Conservation (phyloP, 495 filamentous ascomycete genomes). For the Hypoxylon perforatum region DNA sequence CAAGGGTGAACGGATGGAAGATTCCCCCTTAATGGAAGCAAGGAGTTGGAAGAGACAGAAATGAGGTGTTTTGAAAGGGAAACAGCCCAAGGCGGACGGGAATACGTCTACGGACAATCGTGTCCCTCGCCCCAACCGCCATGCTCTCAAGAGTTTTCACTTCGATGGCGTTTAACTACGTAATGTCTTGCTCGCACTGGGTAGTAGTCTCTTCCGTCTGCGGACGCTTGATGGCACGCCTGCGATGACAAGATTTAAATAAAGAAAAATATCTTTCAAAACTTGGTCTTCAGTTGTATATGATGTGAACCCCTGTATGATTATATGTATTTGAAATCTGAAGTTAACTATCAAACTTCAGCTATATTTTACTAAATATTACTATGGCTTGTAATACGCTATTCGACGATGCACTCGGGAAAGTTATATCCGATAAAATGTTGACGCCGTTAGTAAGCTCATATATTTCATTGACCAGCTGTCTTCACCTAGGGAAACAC, state of each 20-base stretch:
- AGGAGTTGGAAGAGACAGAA: conserved; percentile 14
- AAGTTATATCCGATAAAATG: no score
- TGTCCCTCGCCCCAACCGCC: not conserved
- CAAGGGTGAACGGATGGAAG: not conserved
- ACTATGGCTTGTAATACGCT: no score
- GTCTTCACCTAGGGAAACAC: no score
- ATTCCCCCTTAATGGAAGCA: conserved; percentile 10
- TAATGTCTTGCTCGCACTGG: conserved; percentile 22
- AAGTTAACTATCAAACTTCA: no score
- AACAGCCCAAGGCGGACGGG: not conserved
- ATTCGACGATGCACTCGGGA: no score
- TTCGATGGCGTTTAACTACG: conserved; percentile 5
- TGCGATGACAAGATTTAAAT: conserved; percentile 34
- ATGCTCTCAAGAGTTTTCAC: not conserved
- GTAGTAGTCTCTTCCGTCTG: conserved; percentile 1
- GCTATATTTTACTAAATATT: no score
- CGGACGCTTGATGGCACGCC: conserved; percentile 29
- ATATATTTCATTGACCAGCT: no score
- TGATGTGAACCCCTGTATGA: no score
- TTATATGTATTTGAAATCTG: no score
- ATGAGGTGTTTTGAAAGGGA: conserved; percentile 3
- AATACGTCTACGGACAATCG: no score
- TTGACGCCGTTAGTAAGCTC: no score
- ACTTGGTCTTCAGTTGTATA: no score
- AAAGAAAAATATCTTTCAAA: conserved; percentile 16